Percentiles rank a stretch among this genome's conserved stretches.
phyloP scores from a whole-genome alignment of 768 basidiomycete genomes.

The Boletellus ananas region DNA sequence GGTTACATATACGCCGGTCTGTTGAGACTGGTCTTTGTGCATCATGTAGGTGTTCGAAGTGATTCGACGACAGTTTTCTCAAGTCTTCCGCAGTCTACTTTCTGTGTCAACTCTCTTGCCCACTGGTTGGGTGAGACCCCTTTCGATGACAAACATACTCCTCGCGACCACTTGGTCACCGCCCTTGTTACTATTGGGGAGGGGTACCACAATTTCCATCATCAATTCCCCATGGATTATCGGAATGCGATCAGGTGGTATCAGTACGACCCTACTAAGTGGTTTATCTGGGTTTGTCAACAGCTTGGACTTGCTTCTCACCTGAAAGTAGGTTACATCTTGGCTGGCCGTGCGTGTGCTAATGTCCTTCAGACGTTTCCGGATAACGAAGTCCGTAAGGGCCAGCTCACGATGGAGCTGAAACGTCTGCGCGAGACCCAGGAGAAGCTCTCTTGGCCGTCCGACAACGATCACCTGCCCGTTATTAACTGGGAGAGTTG shows the following conservation, averaged over 20 bases:
- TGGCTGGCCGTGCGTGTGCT: neutral
- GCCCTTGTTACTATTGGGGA: conserved; percentile 91
- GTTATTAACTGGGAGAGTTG: conserved; percentile 86
- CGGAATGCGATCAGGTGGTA: conserved; percentile 90
- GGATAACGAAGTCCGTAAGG: conserved; percentile 76
- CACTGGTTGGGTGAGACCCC: conserved; percentile 94
- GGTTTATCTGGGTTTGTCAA: conserved; percentile 63
- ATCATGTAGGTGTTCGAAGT: conserved; percentile 58
- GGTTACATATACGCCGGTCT: conserved; percentile 86
- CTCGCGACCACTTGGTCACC: conserved; percentile 84
- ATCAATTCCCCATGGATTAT: conserved; percentile 96
- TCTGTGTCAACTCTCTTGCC: conserved; percentile 95
- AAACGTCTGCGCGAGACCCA: conserved; percentile 80
- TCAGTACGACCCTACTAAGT: conserved; percentile 93
- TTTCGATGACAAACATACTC: conserved; percentile 94
- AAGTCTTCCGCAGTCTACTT: conserved; percentile 67
- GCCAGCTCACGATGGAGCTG: conserved; percentile 90
- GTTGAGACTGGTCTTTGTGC: conserved; percentile 76
- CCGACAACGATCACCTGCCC: conserved; percentile 68
- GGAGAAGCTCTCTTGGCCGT: conserved; percentile 77
- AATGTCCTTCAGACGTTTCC: conserved; percentile 42
- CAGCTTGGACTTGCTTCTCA: conserved; percentile 51
- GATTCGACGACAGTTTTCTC: neutral
- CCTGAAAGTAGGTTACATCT: conserved; percentile 40
- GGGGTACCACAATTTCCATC: conserved; percentile 99